Evolutionary conservation across 2,329 filamentous ascomycete species (phyloP).

Genomic region (Colletotrichum sansevieriae): DNA sequence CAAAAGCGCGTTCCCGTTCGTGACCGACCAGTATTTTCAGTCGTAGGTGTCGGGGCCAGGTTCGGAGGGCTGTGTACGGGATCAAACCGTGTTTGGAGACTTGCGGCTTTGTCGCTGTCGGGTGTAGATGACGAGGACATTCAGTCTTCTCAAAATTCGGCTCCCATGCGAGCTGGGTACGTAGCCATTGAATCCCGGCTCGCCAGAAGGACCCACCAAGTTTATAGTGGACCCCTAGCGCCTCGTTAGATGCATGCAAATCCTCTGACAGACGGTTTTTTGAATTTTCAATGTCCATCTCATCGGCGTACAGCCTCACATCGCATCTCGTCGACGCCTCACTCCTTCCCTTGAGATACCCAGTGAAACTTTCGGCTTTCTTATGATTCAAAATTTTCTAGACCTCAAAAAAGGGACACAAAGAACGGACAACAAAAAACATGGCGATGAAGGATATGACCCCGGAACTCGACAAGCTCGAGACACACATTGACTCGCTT

Average conservation of each 20-base stretch:
- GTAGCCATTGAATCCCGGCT: conserved; percentile 34
- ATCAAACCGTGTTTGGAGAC: conserved; percentile 10
- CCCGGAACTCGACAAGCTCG: conserved; percentile 79
- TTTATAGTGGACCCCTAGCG: conserved; percentile 2
- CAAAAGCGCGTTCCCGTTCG: neutral
- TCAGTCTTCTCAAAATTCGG: conserved; percentile 31
- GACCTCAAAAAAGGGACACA: no score
- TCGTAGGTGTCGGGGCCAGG: neutral
- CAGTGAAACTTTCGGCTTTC: no score
- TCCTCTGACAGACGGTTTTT: conserved; percentile 26
- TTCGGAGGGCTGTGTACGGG: neutral
- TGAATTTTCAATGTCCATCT: conserved; percentile 38
- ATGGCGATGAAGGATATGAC: conserved; percentile 68
- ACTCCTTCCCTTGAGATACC: neutral
- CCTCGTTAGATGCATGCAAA: conserved; percentile 39
- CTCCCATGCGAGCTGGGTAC: conserved; percentile 9
- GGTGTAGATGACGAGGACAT: conserved; percentile 36
- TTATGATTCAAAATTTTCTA: no score
- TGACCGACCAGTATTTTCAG: neutral
- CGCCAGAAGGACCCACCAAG: conserved; percentile 24
- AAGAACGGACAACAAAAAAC: conserved; percentile 6
- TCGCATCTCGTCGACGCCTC: conserved; percentile 5
- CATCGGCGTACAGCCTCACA: neutral
- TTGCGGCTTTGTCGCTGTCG: conserved; percentile 43
- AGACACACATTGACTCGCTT: conserved; percentile 83